Evolutionary conservation across 2,329 filamentous ascomycete genomes (phyloP).

Genomic region (Stachybotrys chartarum): DNA sequence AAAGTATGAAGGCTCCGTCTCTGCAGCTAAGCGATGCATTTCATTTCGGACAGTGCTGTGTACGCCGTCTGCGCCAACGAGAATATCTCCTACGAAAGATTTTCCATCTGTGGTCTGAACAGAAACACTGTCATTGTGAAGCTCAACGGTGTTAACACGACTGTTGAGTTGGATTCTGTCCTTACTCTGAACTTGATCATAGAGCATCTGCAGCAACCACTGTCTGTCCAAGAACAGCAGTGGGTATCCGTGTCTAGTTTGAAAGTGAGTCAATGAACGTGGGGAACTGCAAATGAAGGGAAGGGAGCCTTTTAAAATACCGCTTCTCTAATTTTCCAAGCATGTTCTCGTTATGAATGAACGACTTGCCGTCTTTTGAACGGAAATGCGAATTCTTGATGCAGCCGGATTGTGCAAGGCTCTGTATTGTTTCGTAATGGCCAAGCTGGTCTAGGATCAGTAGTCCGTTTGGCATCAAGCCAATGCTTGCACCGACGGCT

Average conservation of each 20-base stretch:
- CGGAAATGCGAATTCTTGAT: too few relatives aligned
- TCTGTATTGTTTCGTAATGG: conserved; percentile 21
- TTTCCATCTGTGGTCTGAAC: conserved; percentile 23
- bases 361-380: background rate
- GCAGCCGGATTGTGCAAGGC: too few relatives aligned
- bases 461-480: conserved; percentile 31
- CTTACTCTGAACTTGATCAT: conserved; percentile 23
- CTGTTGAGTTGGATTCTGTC: too few relatives aligned
- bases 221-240: conserved; percentile 28
- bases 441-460: conserved; percentile 42
- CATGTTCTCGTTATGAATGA: background rate
- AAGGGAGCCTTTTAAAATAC: background rate
- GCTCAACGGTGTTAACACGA: conserved; percentile 7
- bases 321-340: background rate
- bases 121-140: conserved; percentile 7
- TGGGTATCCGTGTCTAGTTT: conserved; percentile 18
- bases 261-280: background rate
- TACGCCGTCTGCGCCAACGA: conserved; percentile 31
- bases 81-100: conserved; percentile 18
- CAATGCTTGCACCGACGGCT: conserved; percentile 39
- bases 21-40: conserved; percentile 13
- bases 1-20: conserved; percentile 15
- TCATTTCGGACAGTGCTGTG: conserved; percentile 21
- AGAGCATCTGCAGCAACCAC: conserved; percentile 22
- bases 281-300: too few relatives aligned